Percentiles rank a stretch among this genome's conserved stretches.
These are phyloP conservation scores for Colletotrichum cordylinicola DNA, from an alignment of 2,329 filamentous ascomycete species.

Conservation along the genomic window DNA sequence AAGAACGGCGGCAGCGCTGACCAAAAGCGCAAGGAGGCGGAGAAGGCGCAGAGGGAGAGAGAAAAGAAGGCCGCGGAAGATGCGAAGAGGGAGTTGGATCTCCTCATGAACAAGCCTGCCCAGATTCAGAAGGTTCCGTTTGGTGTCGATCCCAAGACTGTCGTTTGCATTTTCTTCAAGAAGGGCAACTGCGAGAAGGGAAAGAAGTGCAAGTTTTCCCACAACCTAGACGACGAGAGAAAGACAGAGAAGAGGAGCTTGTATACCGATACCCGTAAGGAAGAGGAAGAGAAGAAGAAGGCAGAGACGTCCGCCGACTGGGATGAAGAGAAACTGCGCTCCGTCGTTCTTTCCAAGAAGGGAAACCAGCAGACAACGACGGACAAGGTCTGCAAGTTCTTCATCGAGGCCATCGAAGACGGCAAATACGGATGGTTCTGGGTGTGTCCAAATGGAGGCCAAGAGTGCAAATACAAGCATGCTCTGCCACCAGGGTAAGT, in stretches of 20 bases:
- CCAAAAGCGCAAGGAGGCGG: slow-evolving; percentile 79
- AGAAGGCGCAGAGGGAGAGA: slow-evolving; percentile 72
- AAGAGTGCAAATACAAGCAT: slow-evolving; percentile 99
- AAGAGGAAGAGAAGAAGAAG: slow-evolving; percentile 81
- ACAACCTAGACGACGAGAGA: slow-evolving; percentile 87
- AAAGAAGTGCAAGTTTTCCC: slow-evolving; percentile 96
- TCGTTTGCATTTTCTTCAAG: slow-evolving; percentile 96
- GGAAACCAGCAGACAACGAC: slow-evolving; percentile 95
- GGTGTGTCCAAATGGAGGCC: slow-evolving; percentile 93
- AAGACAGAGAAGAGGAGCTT: slow-evolving; percentile 92
- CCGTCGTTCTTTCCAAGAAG: slow-evolving; percentile 93
- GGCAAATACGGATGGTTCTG: slow-evolving; percentile 99
- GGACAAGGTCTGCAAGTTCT: slow-evolving; percentile 99
- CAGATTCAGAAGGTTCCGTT: slow-evolving; percentile 98
- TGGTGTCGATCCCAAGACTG: slow-evolving; percentile 96
- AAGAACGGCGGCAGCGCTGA: slow-evolving; percentile 81
- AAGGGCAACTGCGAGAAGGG: slow-evolving; percentile 98
- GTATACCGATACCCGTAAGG: slow-evolving; percentile 82
- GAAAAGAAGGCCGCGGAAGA: slow-evolving; percentile 92
- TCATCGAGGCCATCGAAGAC: slow-evolving; percentile 96
- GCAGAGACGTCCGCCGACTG: slow-evolving; percentile 93
- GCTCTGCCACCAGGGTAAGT: slow-evolving; percentile 91
- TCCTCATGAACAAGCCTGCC: slow-evolving; percentile 87
- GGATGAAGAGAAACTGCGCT: slow-evolving; percentile 95
- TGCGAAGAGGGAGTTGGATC: slow-evolving; percentile 79